Base-by-base conservation (phyloP, 176 grass and related monocot genomes). In the Oryza longistaminata region DNA sequence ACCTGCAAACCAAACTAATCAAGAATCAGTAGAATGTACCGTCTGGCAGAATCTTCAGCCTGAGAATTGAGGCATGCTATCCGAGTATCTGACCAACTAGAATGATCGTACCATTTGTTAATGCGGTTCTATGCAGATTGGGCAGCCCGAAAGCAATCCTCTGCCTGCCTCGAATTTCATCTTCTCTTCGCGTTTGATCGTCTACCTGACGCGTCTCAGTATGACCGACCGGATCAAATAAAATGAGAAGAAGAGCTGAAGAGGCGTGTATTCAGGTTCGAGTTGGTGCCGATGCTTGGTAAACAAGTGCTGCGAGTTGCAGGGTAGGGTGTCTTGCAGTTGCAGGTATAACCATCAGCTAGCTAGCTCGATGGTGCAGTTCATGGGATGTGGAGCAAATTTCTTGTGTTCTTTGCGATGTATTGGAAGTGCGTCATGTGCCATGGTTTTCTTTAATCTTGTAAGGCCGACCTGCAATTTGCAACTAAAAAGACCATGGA, bases 61-160 rank as follows among this genome's bases (percentile, higher is more conserved):
- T 58, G 6, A 58, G 53, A 58, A 58, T n/a, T 3, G 1, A 58
- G 17, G 15, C 53, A 58, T 40, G 39, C 12, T n/a, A 22, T 21
- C 34, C 34, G 77, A 66, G 5, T 14, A 52, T 50, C 72, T 68
- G 82, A 65, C 42, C 70, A 24, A 34, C 24, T 64, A 17, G 40
- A 15, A 58, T 25, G 71, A 27, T 40, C 7, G 1, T 29, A 11
- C 55, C 22, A 65, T 64, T 68, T 39, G 73, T 75, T 74, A 39
- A 66, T 19, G 42, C 61, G 9, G 31, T 39, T 68, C 10, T 37
- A 40, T 34, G 9, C 33, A 39, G 46, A 43, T 76, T 9, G 81
- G 71, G 22, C 73, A 77, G 64, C 48, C 48, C 0, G 74, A 85
- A 70, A 85, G 83, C 17, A 78, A 71, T 62, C 49, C 50, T 3